phyloP scores from a whole-genome alignment of 2,329 filamentous ascomycete genomes.

The Tolypocladium ovalisporum region DNA sequence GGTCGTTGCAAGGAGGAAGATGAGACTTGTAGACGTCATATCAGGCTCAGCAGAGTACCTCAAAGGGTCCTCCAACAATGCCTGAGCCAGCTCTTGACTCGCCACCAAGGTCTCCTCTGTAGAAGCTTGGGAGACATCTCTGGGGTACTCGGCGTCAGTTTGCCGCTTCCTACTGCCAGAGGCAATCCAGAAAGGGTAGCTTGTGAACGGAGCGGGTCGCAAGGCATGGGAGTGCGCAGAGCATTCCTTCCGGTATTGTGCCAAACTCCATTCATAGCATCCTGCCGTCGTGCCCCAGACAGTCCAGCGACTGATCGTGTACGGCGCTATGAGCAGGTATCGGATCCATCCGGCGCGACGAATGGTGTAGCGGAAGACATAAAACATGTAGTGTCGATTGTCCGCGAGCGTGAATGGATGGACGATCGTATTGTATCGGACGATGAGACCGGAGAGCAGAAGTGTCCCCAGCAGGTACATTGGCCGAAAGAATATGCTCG shows the following conservation, averaged over 20 bases:
- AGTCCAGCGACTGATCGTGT: conserved; percentile 59
- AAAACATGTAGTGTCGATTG: conserved; percentile 96
- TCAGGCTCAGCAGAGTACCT: conserved; percentile 19
- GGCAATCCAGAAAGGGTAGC: conserved; percentile 15
- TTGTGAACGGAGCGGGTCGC: conserved; percentile 11
- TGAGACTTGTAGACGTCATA: conserved; percentile 39
- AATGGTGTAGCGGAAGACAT: conserved; percentile 80
- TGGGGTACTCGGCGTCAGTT: conserved; percentile 5
- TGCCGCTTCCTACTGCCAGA: conserved; percentile 1
- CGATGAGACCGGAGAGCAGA: conserved; percentile 30
- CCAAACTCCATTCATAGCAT: conserved; percentile 12
- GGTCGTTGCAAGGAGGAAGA: conserved; percentile 57
- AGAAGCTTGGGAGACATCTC: not conserved
- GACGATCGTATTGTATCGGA: conserved; percentile 81
- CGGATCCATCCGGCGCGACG: conserved; percentile 51
- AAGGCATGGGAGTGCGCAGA: not conserved
- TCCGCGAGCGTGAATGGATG: conserved; percentile 95
- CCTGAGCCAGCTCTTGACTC: conserved; percentile 2
- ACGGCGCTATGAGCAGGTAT: conserved; percentile 58
- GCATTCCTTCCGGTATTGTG: not conserved
- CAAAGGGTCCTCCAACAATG: conserved; percentile 15
- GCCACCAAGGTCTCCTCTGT: not conserved
- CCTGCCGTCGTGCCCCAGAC: conserved; percentile 53
- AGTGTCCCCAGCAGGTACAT: conserved; percentile 24
- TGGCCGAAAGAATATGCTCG: conserved; percentile 21